phyloP scores from a whole-genome alignment of 306 rosid species.

The Gastrolobium bilobum region DNA sequence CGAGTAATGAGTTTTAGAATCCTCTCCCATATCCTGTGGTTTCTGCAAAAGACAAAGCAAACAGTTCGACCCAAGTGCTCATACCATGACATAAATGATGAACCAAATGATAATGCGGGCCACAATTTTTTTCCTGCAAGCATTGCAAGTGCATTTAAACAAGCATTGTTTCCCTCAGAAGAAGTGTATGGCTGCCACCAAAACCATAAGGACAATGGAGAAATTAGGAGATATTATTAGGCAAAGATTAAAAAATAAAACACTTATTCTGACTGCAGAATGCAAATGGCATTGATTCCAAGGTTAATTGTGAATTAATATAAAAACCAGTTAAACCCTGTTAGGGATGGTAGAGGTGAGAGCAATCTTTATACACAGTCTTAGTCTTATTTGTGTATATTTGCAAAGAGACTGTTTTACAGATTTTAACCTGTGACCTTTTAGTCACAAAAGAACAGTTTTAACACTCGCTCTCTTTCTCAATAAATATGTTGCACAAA shows the following conservation, averaged over 20 bases:
- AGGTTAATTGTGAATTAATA: not conserved
- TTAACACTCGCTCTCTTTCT: too few relatives aligned
- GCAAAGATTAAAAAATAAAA: not conserved
- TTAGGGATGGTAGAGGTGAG: too few relatives aligned
- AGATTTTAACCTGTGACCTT: too few relatives aligned
- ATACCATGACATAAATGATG: slow-evolving; percentile 88
- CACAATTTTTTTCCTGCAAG: slow-evolving; percentile 71
- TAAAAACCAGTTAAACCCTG: not conserved
- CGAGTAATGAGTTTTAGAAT: slow-evolving; percentile 58
- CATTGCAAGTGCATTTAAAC: slow-evolving; percentile 58
- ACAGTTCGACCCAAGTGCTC: slow-evolving; percentile 84
- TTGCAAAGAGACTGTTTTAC: too few relatives aligned
- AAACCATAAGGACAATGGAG: slow-evolving; percentile 27
- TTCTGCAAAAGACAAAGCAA: slow-evolving; percentile 75
- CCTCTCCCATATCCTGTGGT: slow-evolving; percentile 79
- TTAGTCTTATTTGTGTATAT: too few relatives aligned
- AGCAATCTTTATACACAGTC: too few relatives aligned
- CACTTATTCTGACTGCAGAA: not conserved
- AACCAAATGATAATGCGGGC: slow-evolving; percentile 73
- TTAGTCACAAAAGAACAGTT: too few relatives aligned
- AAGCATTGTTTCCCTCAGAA: slow-evolving; percentile 58
- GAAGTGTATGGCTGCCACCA: slow-evolving; percentile 76
- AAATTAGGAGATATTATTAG: not conserved
- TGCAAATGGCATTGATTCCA: not conserved
- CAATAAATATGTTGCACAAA: not conserved